A percentile compares a stretch with the other conserved stretches of the same genome.
Evolutionary conservation across 1,284 basidiomycete species (phyloP).

Genomic region (Austroboletus olivaceoglutinosus): DNA sequence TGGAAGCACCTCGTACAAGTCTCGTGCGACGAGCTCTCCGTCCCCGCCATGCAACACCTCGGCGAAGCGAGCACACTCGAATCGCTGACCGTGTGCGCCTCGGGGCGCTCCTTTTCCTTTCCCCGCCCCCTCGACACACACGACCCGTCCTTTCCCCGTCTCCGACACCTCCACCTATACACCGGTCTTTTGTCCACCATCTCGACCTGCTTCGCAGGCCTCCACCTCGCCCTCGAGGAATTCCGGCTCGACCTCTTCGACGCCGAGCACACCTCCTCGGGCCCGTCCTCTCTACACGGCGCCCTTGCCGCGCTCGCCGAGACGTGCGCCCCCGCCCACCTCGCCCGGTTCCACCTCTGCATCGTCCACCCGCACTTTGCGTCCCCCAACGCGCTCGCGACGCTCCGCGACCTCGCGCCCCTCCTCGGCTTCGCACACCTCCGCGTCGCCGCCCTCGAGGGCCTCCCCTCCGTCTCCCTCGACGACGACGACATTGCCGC

Average conservation of each 20-base stretch:
- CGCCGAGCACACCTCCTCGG: slow-evolving; percentile 10
- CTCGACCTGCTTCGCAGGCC: slow-evolving; percentile 6
- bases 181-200: slow-evolving; percentile 11
- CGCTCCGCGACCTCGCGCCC: slow-evolving; percentile 16
- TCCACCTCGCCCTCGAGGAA: slow-evolving; percentile 17
- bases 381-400: not conserved
- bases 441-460: slow-evolving; percentile 17
- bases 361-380: slow-evolving; percentile 14
- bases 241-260: slow-evolving; percentile 24
- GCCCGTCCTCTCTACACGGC: slow-evolving; percentile 6
- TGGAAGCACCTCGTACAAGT: slow-evolving; percentile 22
- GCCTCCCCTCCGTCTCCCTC: slow-evolving; percentile 14
- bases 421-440: slow-evolving; percentile 16
- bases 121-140: not conserved
- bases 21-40: slow-evolving; percentile 23
- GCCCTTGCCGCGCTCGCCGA: slow-evolving; percentile 12
- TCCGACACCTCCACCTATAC: slow-evolving; percentile 23
- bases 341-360: slow-evolving; percentile 14
- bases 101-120: slow-evolving; percentile 10
- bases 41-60: slow-evolving; percentile 20
- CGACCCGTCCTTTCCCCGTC: slow-evolving; percentile 7
- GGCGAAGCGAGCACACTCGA: slow-evolving; percentile 10
- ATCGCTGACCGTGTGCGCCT: slow-evolving; percentile 18
- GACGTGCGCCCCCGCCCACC: slow-evolving; percentile 14
- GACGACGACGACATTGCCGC: slow-evolving; percentile 15